A percentile compares a stretch with the other conserved stretches of the same genome.
These are phyloP conservation scores for Chalciporus pseudorubinellus DNA, from an alignment of 768 basidiomycete species.

Conservation along the genomic window DNA sequence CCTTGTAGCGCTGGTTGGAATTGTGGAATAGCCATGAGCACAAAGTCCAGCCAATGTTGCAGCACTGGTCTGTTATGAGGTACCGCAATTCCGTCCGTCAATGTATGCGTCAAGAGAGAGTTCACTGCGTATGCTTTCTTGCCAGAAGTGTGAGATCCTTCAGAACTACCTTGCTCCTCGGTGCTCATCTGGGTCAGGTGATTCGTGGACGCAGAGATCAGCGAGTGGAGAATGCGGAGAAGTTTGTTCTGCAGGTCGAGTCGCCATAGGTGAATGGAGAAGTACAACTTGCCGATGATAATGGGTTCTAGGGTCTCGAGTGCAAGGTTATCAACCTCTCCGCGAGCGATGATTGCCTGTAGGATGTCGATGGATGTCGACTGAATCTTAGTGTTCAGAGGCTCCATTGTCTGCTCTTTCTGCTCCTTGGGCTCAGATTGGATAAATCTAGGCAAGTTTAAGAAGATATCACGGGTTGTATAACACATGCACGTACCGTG, in stretches of 20 bases:
- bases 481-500: constrained; percentile 63
- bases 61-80: constrained; percentile 73
- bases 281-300: constrained; percentile 73
- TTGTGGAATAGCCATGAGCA: constrained; percentile 86
- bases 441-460: constrained; percentile 51
- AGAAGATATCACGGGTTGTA: not conserved
- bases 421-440: constrained; percentile 69
- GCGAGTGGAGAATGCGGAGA: constrained; percentile 84
- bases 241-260: constrained; percentile 92
- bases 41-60: constrained; percentile 97
- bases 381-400: constrained; percentile 65
- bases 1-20: constrained; percentile 70
- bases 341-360: constrained; percentile 77
- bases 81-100: constrained; percentile 76
- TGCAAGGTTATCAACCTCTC: constrained; percentile 63
- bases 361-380: constrained; percentile 76
- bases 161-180: constrained; percentile 33
- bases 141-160: constrained; percentile 33
- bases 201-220: constrained; percentile 64
- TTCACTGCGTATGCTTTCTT: constrained; percentile 51
- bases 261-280: constrained; percentile 62
- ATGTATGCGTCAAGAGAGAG: constrained; percentile 70
- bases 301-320: constrained; percentile 67
- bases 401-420: constrained; percentile 50
- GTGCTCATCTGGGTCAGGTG: constrained; percentile 28